Base-by-base conservation (phyloP, 768 basidiomycete species). In the Leccinum subtestaceum region DNA sequence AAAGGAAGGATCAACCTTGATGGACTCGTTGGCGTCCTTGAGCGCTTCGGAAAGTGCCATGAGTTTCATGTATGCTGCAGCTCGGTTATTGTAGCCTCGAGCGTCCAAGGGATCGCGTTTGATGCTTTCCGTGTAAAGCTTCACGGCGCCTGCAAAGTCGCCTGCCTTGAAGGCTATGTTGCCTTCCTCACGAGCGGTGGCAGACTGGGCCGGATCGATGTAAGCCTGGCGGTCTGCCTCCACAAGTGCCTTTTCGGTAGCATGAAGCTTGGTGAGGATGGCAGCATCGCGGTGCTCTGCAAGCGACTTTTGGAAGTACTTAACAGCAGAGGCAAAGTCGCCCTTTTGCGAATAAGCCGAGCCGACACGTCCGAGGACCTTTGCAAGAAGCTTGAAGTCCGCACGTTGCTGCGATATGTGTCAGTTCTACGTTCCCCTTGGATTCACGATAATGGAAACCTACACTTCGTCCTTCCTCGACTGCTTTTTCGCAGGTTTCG, bases 61-160 rank as follows among this genome's bases (percentile, higher is more conserved):
- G 43, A 99, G 85, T 78, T 98, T 98, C 76, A 89, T 93, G 77
- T 97, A 98, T 23, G 94, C 95, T 29, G 94, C 89, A n/a, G 97
- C 94, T 52, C 97, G 89, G 78, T 99, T 99, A 74, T 96, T 98
- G 79, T 98, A 99, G 9, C 92, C 95, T 63, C 89, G 82, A 13
- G 96, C 84, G 70, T 99, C 97, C 38, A 75, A 72, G 45, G 97
- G 96, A 67, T 93, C 88, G 52, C 97, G 89, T 78, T 98, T 98
- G 81, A 98, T 97, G 61, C 93, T 90, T 76, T 99, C 97, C 38
- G 91, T 83, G 77, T 99, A 99, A 40, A 82, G 79, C 78, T 92
- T 94, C 65, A 99, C 95, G 1, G 96, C 91, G 11, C 82, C 85
- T 11, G 86, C 95, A 74, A 95, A 99, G 73, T 96, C 88, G 19